Base-by-base conservation (phyloP, 2,329 filamentous ascomycete genomes). In the Metarhizium humberi region DNA sequence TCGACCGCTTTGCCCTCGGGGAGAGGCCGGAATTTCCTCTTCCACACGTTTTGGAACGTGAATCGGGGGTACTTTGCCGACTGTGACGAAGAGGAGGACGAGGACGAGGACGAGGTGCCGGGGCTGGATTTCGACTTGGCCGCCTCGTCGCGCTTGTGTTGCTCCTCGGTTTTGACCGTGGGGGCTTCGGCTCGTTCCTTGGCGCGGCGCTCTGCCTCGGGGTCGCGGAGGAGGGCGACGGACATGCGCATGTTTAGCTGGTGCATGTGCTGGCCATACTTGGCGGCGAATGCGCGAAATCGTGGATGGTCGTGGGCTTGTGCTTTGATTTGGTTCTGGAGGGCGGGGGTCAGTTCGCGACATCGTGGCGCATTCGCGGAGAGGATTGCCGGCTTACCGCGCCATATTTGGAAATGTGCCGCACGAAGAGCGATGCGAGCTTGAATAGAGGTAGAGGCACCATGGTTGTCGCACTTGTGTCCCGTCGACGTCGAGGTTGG, bases 341-440 rank as follows among this genome's bases (percentile, higher is more conserved):
- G 38, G n/a, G 42, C 6, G n/a, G 10, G 32, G 45, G 53, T 66
- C 53, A 66, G 62, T 53, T 40, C 51, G 30, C 53, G 45, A 16
- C 1, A 20, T 50, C n/a, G 32, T 51, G 46, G 36, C 34, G 11
- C n/a, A 43, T 11, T 25, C 36, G 29, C 29, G 20, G n/a, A 36
- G 32, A 47, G 32, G 5, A 6, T 29, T 18, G 18, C n/a, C 32
- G 50, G 71, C 81, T 62, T 78, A 86, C 83, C 55, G 84, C 83
- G 65, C 83, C 83, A 75, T 86, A 86, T 71, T 86, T 86, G 55
- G 83, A 86, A 53, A 86, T 71, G 65, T 86, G 83, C 61, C 81
- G 78, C 64, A 86, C 74, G 61, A 86, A 83, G 50, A 86, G 75
- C 55, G 82, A 69, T 25, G 78, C 83, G 60, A 86, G 80, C 72